Evolutionary conservation across 805 yeast genomes (phyloP), one percentile per base, ranked within the genome.

Genomic region (Myxozyma kluyveri): DNA sequence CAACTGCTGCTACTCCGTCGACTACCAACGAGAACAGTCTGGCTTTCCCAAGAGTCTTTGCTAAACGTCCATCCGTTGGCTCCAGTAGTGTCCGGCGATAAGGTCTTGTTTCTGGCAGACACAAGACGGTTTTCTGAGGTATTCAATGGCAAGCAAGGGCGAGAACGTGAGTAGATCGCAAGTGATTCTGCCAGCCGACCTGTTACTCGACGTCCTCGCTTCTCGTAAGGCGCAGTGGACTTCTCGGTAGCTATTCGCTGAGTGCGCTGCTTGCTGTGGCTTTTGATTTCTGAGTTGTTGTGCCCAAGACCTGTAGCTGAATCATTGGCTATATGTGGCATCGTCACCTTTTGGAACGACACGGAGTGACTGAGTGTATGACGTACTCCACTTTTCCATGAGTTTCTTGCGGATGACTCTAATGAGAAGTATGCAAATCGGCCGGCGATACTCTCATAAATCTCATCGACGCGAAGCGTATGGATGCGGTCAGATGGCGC

Each of bases 371-470:
- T 46, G 21, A 46, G 44, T 22, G 50, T 46, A 32, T 46, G 50
- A n/a, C 50, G 29, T 18, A 46, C 40, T 21, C 50, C 50, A 37
- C 39, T 39, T 33, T 46, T 46, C 50, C 50, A 46, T 39, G 50
- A 46, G 36, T 46, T 39, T 18, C 50, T n/a, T 27, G 50, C 50
- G 9, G 50, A 46, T 40, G 18, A 29, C 7, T 26, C 29, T 4
- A 46, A 18, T 18, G 32, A 40, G 21, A 46, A 46, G 27, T 23
- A 46, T 24, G 22, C 19, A 29, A 46, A 46, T 40, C 50, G 50
- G 22, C 17, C 18, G 3, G 50, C 35, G 3, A 46, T 31, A 1
- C 31, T 39, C 22, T 10, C n/a, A 17, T 46, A 46, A 22, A 46
- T 46, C 36, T 46, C 50, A 21, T 46, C 44, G n/a, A 46, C 50